Base-by-base conservation (phyloP, 176 grass and related monocot species). In the Avena sativa region DNA sequence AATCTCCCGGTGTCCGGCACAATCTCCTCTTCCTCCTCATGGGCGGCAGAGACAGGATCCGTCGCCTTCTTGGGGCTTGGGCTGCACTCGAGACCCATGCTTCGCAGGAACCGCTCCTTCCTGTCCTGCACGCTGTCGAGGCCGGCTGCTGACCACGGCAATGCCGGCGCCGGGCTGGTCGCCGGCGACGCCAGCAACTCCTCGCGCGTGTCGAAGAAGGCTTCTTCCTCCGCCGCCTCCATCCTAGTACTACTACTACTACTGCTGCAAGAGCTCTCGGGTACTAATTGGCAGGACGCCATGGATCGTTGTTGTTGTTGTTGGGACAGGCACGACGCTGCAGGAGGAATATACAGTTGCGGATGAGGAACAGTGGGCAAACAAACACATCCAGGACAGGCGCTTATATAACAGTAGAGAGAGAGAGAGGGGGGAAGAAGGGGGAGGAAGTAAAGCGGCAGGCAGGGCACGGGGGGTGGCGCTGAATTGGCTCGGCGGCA, bases 21-120 rank as follows among this genome's bases (percentile, higher is more conserved):
- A 25, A 3, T 1, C 86, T 40, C 80, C 47, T 49, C 38, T 8
- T 71, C 75, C 17, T 76, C 20, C 26, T 56, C 65, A 9, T 77
- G 70, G 9, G 28, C 51, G 60, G 59, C 25, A 2, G 17, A 71
- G 2, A 12, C 86, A 4, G 40, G 57, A 77, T 61, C 82, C 44
- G 40, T 43, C 40, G 86, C 52, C 78, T 36, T 44, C 10, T 6
- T 57, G 62, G 52, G 82, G 71, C 82, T 88, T 10, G 82, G 70
- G 78, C 86, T 26, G 77, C 82, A 81, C 63, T 88, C 82, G 12
- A 91, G 71, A n/a, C 78, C 90, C 90, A 91, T 91, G 82, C 71
- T 91, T 85, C 90, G 85, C 61, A 91, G 44, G 90, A 91, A 91
- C 71, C 90, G 86, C 71, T 88, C 86, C 78, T 79, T 91, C 71